A percentile compares a stretch with the other conserved stretches of the same genome.
Conservation (phyloP, 805 yeast genomes). For the Grigorovia humatica region DNA sequence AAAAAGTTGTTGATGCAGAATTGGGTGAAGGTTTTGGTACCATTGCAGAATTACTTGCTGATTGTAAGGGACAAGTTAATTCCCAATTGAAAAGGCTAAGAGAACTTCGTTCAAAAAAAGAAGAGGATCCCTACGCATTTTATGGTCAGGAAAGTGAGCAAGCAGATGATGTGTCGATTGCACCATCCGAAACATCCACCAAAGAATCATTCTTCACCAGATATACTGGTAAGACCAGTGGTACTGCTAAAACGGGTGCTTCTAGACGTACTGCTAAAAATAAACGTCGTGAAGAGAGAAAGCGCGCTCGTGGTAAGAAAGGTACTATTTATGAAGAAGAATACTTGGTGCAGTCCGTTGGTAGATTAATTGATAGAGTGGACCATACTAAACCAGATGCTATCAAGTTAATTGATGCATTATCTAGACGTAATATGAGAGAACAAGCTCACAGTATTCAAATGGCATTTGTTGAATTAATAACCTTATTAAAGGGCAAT, state of each 20-base stretch:
- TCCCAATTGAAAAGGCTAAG: constrained; percentile 79
- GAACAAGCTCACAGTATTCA: constrained; percentile 81
- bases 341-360: constrained; percentile 77
- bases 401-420: constrained; percentile 56
- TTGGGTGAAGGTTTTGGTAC: constrained; percentile 81
- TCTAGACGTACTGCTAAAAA: constrained; percentile 88
- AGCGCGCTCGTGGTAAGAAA: constrained; percentile 92
- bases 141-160: constrained; percentile 67
- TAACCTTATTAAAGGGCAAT: constrained; percentile 45
- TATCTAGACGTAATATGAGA: constrained; percentile 58
- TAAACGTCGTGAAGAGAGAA: constrained; percentile 88
- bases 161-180: constrained; percentile 90
- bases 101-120: constrained; percentile 75
- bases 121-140: constrained; percentile 75
- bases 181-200: constrained; percentile 88
- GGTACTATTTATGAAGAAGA: constrained; percentile 98
- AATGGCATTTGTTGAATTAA: constrained; percentile 48
- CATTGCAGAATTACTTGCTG: constrained; percentile 84
- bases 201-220: constrained; percentile 89
- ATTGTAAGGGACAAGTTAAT: constrained; percentile 73
- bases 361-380: constrained; percentile 77
- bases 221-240: constrained; percentile 91
- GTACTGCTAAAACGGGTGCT: constrained; percentile 95
- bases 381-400: constrained; percentile 70
- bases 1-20: constrained; percentile 55